These are phyloP conservation scores for Leccinum aurantiacum DNA, from an alignment of 768 basidiomycete genomes.

Conservation along the genomic window DNA sequence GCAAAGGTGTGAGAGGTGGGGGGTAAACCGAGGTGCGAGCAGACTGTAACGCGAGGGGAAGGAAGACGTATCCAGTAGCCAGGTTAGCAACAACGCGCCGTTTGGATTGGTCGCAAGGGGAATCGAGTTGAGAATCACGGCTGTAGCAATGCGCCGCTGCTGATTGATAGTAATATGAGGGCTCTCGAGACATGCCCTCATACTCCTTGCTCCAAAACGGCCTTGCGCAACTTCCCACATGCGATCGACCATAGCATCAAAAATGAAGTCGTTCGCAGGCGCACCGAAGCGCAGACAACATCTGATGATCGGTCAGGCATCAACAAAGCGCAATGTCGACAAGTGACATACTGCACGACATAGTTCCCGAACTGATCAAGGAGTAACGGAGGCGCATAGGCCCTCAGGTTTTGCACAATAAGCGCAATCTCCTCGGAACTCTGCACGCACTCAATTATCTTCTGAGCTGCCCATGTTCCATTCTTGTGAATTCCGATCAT, in stretches of 20 bases:
- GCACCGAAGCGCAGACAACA: conserved; percentile 89
- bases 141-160: conserved; percentile 92
- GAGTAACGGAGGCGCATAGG: conserved; percentile 91
- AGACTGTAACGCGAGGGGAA: conserved; percentile 96
- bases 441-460: conserved; percentile 94
- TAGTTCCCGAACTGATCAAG: conserved; percentile 94
- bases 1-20: conserved; percentile 94
- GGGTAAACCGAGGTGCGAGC: conserved; percentile 92
- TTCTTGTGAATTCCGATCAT: conserved; percentile 99
- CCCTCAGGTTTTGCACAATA: conserved; percentile 82
- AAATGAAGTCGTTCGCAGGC: conserved; percentile 92
- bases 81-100: conserved; percentile 91
- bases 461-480: conserved; percentile 99
- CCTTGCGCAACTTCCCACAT: conserved; percentile 99
- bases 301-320: conserved; percentile 38
- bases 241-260: conserved; percentile 96
- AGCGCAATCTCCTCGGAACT: conserved; percentile 83
- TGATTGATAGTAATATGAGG: conserved; percentile 84
- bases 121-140: conserved; percentile 95
- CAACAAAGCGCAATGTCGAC: neutral
- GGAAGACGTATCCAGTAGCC: conserved; percentile 93
- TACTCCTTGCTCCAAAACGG: conserved; percentile 95
- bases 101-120: conserved; percentile 98
- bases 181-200: conserved; percentile 95
- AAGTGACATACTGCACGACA: conserved; percentile 76